phyloP scores from a whole-genome alignment of 78 protist species.

The Creolimax fragrantissima region DNA sequence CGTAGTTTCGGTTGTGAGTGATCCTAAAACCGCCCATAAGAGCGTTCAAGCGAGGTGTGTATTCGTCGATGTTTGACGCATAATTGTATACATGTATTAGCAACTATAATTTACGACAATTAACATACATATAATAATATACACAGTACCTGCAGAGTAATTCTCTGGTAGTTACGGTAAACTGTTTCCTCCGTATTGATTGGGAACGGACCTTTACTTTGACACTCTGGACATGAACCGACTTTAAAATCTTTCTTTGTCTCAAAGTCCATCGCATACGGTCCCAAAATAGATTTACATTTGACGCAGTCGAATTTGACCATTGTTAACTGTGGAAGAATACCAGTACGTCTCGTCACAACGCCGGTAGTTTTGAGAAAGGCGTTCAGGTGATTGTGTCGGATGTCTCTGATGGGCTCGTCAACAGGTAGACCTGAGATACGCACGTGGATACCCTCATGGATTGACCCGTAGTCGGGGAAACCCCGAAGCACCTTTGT shows the following conservation, averaged over 20 bases:
- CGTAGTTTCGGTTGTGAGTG: too few relatives aligned
- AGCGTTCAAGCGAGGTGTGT: too few relatives aligned
- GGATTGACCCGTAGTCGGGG: constrained; percentile 49
- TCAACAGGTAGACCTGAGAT: constrained; percentile 74
- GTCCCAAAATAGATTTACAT: constrained; percentile 74
- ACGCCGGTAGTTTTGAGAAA: constrained; percentile 87
- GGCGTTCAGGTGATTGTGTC: constrained; percentile 79
- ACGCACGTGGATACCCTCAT: constrained; percentile 72
- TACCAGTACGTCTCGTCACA: constrained; percentile 87
- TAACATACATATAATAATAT: too few relatives aligned
- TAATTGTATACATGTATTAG: too few relatives aligned
- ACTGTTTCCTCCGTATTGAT: constrained; percentile 62
- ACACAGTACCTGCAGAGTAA: not conserved
- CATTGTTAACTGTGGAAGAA: constrained; percentile 85
- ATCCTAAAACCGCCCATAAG: too few relatives aligned
- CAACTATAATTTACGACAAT: too few relatives aligned
- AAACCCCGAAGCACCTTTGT: not conserved
- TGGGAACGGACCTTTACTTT: constrained; percentile 76
- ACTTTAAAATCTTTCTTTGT: not conserved
- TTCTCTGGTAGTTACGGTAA: constrained; percentile 89
- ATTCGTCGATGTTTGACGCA: too few relatives aligned
- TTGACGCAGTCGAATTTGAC: constrained; percentile 73
- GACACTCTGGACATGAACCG: constrained; percentile 62
- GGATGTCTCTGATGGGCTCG: constrained; percentile 84
- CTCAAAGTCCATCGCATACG: constrained; percentile 41